Evolutionary conservation across 495 filamentous ascomycete species (phyloP).

Genomic region (Ramalina peruviana): DNA sequence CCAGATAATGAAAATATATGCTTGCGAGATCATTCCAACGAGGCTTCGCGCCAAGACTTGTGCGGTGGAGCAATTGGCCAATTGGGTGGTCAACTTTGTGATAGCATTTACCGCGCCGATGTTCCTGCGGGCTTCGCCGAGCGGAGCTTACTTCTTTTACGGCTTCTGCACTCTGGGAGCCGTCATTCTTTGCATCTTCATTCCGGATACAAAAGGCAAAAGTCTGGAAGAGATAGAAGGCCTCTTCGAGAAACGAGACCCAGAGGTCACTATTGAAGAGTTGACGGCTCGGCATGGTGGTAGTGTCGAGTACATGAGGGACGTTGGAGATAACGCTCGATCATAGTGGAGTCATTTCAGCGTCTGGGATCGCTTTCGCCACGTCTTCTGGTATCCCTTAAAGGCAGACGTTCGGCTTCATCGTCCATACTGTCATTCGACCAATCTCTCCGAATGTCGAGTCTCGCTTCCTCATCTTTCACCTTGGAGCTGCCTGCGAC

Average conservation of each 20-base stretch:
- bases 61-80: slow-evolving; percentile 32
- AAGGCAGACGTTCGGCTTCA: slow-evolving; percentile 14
- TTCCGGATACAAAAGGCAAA: slow-evolving; percentile 47
- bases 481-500: slow-evolving; percentile 30
- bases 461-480: slow-evolving; percentile 33
- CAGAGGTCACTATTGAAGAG: no score
- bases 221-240: slow-evolving; percentile 45
- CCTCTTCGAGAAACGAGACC: slow-evolving; percentile 23
- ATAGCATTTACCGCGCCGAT: slow-evolving; percentile 51
- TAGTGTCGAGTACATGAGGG: no score
- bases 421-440: slow-evolving; percentile 8
- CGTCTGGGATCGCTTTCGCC: not conserved
- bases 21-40: slow-evolving; percentile 41
- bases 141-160: slow-evolving; percentile 48
- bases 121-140: slow-evolving; percentile 40
- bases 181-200: slow-evolving; percentile 35
- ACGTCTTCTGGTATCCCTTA: slow-evolving; percentile 12
- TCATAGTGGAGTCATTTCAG: not conserved
- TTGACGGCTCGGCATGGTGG: no score
- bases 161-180: slow-evolving; percentile 35
- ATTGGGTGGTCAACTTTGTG: slow-evolving; percentile 47
- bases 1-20: slow-evolving; percentile 28
- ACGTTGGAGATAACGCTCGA: no score
- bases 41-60: slow-evolving; percentile 38
- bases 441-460: slow-evolving; percentile 3